Base-by-base conservation (phyloP, 257 asterid genomes). In the Petunia secreta region DNA sequence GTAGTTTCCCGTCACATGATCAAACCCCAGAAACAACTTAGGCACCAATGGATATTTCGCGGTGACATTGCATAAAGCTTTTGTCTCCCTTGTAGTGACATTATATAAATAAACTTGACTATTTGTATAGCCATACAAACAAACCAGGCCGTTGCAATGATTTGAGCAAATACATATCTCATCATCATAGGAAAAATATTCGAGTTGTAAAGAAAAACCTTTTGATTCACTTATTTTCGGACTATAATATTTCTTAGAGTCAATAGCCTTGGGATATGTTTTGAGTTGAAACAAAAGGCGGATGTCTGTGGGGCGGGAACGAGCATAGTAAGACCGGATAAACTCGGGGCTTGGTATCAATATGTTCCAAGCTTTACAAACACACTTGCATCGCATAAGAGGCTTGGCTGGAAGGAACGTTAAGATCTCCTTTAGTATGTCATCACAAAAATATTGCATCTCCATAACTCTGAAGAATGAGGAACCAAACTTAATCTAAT, bases 361-460 rank as follows among this genome's bases (percentile, higher is more conserved):
- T 3, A n/a, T 38, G 6, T 52, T 14, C 78, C 78, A 74, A 8
- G 63, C 3, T 34, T 48, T 50, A 13, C 9, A 48, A 9, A 74
- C 78, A 38, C 43, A 74, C 78, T 16, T 52, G 78, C 50, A 74
- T 46, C n/a, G 60, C 78, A 74, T 48, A 16, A 74, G 11, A 52
- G 78, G 34, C 63, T 74, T 74, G 16, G 34, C 77, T 1, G 77
- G 77, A 16, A 71, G 41, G 4, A 55, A 46, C 5, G 52, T 46
- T 46, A 46, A 46, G 8, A 46, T 46, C 52, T 46, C 52, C 52
- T 1, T 46, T 46, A 5, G 25, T 25, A 25, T 25, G 25, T 25
- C 25, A 25, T 25, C 25, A 25, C 25, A 25, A 25, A 25, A 25
- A 25, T 25, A 25, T 25, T 25, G 25, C 25, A 25, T 25, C 25